These are phyloP conservation scores for Mycena vulgaris DNA, from an alignment of 768 basidiomycete genomes.

Conservation along the genomic window DNA sequence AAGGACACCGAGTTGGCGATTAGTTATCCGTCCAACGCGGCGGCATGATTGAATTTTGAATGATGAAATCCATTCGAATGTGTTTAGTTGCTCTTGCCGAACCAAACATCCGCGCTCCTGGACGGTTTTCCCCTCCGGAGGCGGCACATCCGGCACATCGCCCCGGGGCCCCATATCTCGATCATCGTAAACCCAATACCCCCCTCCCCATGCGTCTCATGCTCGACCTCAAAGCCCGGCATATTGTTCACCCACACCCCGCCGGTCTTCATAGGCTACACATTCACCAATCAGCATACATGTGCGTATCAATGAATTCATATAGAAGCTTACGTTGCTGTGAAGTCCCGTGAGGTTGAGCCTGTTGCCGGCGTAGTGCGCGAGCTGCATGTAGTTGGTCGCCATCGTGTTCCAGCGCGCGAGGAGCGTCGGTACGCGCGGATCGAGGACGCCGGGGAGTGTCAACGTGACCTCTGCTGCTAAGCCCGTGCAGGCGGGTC, in stretches of 20 bases:
- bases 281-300: background rate
- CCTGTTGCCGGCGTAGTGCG: background rate
- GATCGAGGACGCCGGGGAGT: background rate
- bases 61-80: too few species aligned
- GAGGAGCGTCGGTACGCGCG: background rate
- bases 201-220: background rate
- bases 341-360: background rate
- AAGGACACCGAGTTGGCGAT: too few species aligned
- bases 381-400: background rate
- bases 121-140: slow-evolving; percentile 38
- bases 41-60: too few species aligned
- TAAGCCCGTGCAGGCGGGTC: background rate
- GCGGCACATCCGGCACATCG: slow-evolving; percentile 34
- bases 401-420: background rate
- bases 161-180: slow-evolving; percentile 42
- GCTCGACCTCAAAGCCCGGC: background rate
- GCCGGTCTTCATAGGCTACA: background rate
- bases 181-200: slow-evolving; percentile 40
- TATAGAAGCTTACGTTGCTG: background rate
- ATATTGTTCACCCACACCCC: background rate
- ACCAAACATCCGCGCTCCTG: slow-evolving; percentile 47
- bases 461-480: background rate
- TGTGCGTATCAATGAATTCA: too few species aligned
- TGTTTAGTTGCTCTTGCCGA: slow-evolving; percentile 20
- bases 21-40: too few species aligned